Conservation (phyloP, 2,329 filamentous ascomycete species). For the Neoarthrinium moseri region DNA sequence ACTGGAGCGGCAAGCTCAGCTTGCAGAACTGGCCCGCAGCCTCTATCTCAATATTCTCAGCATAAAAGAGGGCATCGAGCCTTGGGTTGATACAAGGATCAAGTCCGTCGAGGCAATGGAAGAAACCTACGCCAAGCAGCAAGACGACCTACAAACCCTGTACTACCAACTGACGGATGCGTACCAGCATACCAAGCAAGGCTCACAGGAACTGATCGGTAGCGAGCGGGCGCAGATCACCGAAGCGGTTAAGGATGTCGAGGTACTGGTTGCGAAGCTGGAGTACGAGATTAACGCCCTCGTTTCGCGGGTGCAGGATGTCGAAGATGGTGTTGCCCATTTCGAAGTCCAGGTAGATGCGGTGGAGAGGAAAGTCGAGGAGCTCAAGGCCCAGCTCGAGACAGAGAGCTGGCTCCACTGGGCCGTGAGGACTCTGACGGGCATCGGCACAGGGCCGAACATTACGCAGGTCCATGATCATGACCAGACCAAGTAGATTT, state of each 20-base stretch:
- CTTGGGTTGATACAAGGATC: conserved; percentile 63
- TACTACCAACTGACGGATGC: conserved; percentile 71
- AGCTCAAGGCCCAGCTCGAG: conserved; percentile 62
- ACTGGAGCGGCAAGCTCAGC: conserved; percentile 17
- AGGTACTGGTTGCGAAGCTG: conserved; percentile 77
- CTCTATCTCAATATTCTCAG: conserved; percentile 52
- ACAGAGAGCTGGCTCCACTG: conserved; percentile 65
- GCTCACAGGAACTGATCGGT: conserved; percentile 66
- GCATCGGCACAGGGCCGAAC: conserved; percentile 59
- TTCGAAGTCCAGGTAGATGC: conserved; percentile 78
- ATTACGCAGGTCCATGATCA: conserved; percentile 45
- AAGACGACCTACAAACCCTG: conserved; percentile 62
- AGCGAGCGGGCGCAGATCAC: conserved; percentile 68
- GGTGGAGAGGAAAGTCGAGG: conserved; percentile 63
- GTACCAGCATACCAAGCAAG: conserved; percentile 66
- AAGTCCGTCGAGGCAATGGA: conserved; percentile 58
- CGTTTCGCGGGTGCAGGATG: conserved; percentile 78
- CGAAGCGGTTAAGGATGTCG: conserved; percentile 75
- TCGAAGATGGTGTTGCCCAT: conserved; percentile 77
- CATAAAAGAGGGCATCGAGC: conserved; percentile 52
- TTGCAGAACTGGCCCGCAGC: conserved; percentile 53
- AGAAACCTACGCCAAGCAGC: conserved; percentile 58
- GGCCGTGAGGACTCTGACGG: conserved; percentile 60
- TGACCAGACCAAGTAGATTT: too few relatives aligned
- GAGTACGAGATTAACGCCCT: conserved; percentile 88